phyloP scores from a whole-genome alignment of 1,139 yeast species.

The Arxiozyma heterogenica region DNA sequence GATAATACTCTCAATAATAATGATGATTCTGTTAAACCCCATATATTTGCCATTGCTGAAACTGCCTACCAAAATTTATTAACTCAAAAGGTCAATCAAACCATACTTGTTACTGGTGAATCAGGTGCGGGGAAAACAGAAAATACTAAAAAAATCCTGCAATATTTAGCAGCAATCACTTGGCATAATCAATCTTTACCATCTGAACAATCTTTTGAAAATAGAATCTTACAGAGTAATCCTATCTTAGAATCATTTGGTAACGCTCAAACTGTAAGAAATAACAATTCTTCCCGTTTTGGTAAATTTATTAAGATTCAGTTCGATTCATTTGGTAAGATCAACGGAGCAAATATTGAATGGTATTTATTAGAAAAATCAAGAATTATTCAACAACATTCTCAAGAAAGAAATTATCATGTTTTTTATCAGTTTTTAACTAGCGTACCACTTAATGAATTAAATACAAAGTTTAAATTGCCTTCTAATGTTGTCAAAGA shows the following conservation, averaged over 20 bases:
- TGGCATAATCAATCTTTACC: slow-evolving; percentile 16
- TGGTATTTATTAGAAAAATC: slow-evolving; percentile 93
- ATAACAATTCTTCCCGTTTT: slow-evolving; percentile 91
- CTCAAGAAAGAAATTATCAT: slow-evolving; percentile 81
- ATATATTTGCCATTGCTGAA: slow-evolving; percentile 86
- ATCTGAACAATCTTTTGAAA: slow-evolving; percentile 46
- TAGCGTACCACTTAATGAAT: slow-evolving; percentile 49
- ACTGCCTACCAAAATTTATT: slow-evolving; percentile 73
- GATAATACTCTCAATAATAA: slow-evolving; percentile 20
- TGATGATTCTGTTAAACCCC: slow-evolving; percentile 56
- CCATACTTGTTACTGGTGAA: slow-evolving; percentile 93
- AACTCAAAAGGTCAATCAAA: slow-evolving; percentile 66
- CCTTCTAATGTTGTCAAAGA: slow-evolving; percentile 28
- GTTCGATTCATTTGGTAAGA: slow-evolving; percentile 54
- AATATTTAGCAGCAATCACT: slow-evolving; percentile 77
- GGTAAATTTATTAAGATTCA: slow-evolving; percentile 92
- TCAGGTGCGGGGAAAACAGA: slow-evolving; percentile 99
- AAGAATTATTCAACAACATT: slow-evolving; percentile 74
- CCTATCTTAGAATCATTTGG: slow-evolving; percentile 96
- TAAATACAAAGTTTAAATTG: slow-evolving; percentile 40
- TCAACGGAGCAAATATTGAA: slow-evolving; percentile 85
- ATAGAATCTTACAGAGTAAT: slow-evolving; percentile 83
- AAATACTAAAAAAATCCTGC: slow-evolving; percentile 92
- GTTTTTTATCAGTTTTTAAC: slow-evolving; percentile 77
- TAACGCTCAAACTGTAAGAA: slow-evolving; percentile 90